Evolutionary conservation across 2,329 filamentous ascomycete species (phyloP).

Genomic region (Nemania abortiva): DNA sequence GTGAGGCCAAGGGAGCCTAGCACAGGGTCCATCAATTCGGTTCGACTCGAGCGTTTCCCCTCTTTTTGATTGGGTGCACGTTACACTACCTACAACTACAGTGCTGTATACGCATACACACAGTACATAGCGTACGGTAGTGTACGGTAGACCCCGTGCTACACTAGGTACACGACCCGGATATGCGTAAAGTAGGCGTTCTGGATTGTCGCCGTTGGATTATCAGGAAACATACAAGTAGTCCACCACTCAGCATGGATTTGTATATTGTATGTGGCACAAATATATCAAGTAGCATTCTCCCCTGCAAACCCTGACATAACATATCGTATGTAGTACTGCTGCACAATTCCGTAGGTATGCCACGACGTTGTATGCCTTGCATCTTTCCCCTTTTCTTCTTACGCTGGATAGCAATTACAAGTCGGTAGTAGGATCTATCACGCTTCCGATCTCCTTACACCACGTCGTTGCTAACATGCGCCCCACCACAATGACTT

Average conservation of each 20-base stretch:
- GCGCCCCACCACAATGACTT: conserved; percentile 4
- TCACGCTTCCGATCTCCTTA: conserved; percentile 3
- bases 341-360: too few species aligned
- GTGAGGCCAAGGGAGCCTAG: background rate
- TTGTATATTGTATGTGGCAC: too few species aligned
- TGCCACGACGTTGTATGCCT: too few species aligned
- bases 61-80: background rate
- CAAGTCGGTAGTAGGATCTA: background rate
- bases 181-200: background rate
- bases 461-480: conserved; percentile 9
- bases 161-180: background rate
- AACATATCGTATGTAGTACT: too few species aligned
- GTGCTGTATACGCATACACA: background rate
- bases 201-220: background rate
- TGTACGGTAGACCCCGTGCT: background rate
- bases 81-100: background rate
- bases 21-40: background rate
- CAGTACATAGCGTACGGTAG: background rate
- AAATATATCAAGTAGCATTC: too few species aligned
- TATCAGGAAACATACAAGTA: too few species aligned
- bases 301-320: too few species aligned
- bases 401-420: too few species aligned
- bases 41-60: background rate
- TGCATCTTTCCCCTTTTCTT: too few species aligned
- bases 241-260: too few species aligned